A percentile compares a stretch with the other conserved stretches of the same genome.
These are phyloP conservation scores for Rhodotorula sp. DNA, from an alignment of 1,284 basidiomycete genomes.

Conservation along the genomic window DNA sequence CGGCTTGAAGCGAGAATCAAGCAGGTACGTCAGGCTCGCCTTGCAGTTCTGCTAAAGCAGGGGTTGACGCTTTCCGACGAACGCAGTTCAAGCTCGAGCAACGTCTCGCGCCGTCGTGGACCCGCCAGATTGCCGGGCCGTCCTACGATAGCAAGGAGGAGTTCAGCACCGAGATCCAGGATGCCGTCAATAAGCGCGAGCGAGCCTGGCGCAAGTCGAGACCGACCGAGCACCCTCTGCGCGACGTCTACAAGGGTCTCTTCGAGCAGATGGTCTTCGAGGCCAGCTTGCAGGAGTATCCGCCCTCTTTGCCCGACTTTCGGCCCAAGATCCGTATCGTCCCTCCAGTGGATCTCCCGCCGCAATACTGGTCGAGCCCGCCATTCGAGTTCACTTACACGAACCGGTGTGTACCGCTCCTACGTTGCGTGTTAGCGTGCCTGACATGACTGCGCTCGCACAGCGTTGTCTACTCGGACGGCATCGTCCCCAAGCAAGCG, in stretches of 20 bases:
- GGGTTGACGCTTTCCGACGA: too few relatives aligned
- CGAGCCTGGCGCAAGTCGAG: background rate
- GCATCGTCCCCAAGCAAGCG: conserved; percentile 22
- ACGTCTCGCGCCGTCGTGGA: background rate
- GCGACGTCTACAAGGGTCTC: conserved; percentile 11
- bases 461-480: conserved; percentile 26
- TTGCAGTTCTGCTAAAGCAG: too few relatives aligned
- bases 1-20: background rate
- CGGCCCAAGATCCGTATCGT: conserved; percentile 18
- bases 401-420: conserved; percentile 10
- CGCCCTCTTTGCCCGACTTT: background rate
- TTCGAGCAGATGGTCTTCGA: conserved; percentile 29
- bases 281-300: conserved; percentile 14
- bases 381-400: conserved; percentile 38
- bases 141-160: conserved; percentile 21
- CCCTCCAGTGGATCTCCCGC: conserved; percentile 6
- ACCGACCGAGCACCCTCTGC: background rate
- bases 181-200: conserved; percentile 11
- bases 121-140: conserved; percentile 23
- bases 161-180: conserved; percentile 10
- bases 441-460: background rate
- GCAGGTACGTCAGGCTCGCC: background rate
- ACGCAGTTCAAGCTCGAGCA: conserved; percentile 15
- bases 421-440: too few relatives aligned
- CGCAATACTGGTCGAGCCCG: conserved; percentile 13